Evolutionary conservation across 805 yeast genomes (phyloP), one percentile per base, ranked within the genome.

Genomic region (Starmerella floris): DNA sequence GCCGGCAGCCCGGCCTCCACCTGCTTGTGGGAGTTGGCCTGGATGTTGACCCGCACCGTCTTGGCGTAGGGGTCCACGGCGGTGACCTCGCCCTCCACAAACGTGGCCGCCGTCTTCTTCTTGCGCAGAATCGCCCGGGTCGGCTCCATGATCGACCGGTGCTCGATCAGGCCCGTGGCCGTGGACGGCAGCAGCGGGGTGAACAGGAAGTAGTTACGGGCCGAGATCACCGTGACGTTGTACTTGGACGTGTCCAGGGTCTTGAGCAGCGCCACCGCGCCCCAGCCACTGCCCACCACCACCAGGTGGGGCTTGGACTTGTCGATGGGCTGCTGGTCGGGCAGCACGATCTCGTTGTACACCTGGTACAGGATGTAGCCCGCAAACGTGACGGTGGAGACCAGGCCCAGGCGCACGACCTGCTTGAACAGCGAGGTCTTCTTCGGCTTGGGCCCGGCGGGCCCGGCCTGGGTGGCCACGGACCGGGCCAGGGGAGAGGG

Each of bases 161-260:
- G 66, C 57, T 83, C 95, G 46, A 84, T 76, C 40, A 95, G 82
- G 51, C 96, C 96, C 30, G 94, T 87, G 44, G 96, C 94, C 53
- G 88, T 82, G 22, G 94, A 82, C 37, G 97, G 96, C 55, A 87
- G 70, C 60, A 87, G 68, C n/a, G 97, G 96, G 44, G 97, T 87
- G 72, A 88, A 87, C 56, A 87, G 69, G 66, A 87, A 85, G 69
- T 83, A 88, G 70, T 87, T 88, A 68, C 96, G 76, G 49, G 97
- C 96, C 33, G 95, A 83, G 37, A 87, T 81, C 43, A 87, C 77
- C 39, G 84, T 76, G 39, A 87, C 95, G 59, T 88, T 83, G 66
- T 84, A 87, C 61, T 79, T 69, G 37, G 87, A 68, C 33, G 95
- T 79, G 61, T 87, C 95, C 61, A 87, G 68, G 58, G 77, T 74